Evolutionary conservation across 2,329 filamentous ascomycete genomes (phyloP), one percentile per base, ranked within the genome.

Genomic region (Penicillium fuscoglaucum): DNA sequence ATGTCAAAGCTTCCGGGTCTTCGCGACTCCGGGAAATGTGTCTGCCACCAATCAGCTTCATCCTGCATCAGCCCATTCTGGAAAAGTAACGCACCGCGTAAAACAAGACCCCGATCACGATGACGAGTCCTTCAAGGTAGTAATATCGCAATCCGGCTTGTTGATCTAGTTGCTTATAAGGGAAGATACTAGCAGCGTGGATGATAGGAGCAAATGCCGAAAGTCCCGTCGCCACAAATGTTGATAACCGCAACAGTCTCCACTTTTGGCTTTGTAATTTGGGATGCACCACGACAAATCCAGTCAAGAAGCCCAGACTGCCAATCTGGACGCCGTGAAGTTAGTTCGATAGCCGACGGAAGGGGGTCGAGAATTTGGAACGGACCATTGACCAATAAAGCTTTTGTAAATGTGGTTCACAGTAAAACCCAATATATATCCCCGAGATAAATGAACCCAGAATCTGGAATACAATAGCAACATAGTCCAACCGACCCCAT

Each of bases 301-400:
- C 69, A 1, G 72, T 76, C 8, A 67, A 55, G 6, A 63, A 43
- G 21, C 72, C 68, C 0, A 76, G 60, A 9, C 61, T 49, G 15
- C 68, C 46, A 29, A 78, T 75, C 71, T 72, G 46, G 2, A 21
- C 13, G 2, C 3, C 0, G 17, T 10, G 28, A 26, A 8, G 37
- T 33, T 37, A 35, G 45, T 28, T 12, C 3, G 1, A 15, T 33
- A n/a, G 6, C 2, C 4, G 7, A 17, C 1, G 2, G 17, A 28
- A 15, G 4, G 13, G 13, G 31, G n/a, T 2, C 5, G 7, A 17
- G 6, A 15, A 61, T 4, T 21, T 19, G 2, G 8, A 33, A 63
- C 68, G 31, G 39, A 72, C 74, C 66, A 78, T 72, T 26, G 58
- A 60, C 75, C 75, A 79, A 58, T 75, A 74, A 2, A 66, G 48